A percentile compares a stretch with the other conserved stretches of the same genome.
Evolutionary conservation across 2,329 filamentous ascomycete species (phyloP).

Genomic region (Cryphonectria japonica): DNA sequence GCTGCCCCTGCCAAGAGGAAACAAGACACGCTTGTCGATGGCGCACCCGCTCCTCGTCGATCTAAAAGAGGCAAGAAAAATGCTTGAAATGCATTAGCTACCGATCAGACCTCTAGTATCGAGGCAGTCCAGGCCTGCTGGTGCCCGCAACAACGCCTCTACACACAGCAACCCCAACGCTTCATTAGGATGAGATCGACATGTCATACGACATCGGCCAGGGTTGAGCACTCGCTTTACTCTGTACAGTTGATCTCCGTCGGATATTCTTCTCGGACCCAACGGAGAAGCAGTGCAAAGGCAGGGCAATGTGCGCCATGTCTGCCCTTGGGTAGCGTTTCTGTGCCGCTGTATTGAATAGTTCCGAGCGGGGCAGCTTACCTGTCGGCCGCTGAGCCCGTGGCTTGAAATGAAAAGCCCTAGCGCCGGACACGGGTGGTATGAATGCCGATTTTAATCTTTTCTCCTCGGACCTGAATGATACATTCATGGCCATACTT

Average conservation of each 20-base stretch:
- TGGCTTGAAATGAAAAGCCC: neutral
- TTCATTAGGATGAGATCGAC: neutral
- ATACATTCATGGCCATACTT: neutral
- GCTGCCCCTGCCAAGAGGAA: slow-evolving; percentile 21
- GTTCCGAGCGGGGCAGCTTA: neutral
- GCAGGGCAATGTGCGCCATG: neutral
- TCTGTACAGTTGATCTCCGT: neutral
- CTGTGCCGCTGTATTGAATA: neutral
- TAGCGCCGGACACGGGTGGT: neutral
- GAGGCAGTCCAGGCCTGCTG: neutral
- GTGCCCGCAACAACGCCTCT: neutral
- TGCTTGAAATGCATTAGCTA: slow-evolving; percentile 4
- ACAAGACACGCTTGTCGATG: slow-evolving; percentile 17
- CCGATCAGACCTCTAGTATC: neutral
- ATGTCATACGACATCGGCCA: neutral
- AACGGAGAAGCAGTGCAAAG: neutral
- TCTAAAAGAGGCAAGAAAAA: slow-evolving; percentile 20
- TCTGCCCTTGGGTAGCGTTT: neutral
- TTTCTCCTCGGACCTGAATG: neutral
- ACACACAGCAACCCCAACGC: neutral
- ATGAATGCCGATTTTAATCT: neutral
- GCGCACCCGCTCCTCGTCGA: slow-evolving; percentile 17
- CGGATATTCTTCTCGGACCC: neutral
- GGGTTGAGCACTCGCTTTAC: neutral
- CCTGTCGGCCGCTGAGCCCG: neutral